phyloP scores from a whole-genome alignment of 108 stramenopile species.

The Fragilariopsis cylindrus region DNA sequence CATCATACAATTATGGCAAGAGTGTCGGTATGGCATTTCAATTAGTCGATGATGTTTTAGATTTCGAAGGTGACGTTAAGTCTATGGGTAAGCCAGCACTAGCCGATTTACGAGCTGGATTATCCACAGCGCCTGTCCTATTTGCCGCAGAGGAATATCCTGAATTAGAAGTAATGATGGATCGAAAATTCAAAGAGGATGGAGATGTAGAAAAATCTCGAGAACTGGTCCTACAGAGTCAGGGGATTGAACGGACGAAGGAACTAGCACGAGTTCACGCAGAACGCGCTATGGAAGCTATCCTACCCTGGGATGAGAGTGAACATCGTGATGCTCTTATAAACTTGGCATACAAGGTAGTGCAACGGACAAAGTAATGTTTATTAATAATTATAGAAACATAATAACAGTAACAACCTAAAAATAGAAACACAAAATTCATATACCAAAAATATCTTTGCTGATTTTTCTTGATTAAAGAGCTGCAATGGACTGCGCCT shows the following conservation, averaged over 20 bases:
- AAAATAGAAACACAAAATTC: no score
- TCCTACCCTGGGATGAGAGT: constrained; percentile 45
- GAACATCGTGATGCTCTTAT: constrained; percentile 73
- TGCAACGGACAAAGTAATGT: constrained; percentile 57
- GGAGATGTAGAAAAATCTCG: constrained; percentile 91
- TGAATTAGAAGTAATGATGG: constrained; percentile 71
- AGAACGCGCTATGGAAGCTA: constrained; percentile 88
- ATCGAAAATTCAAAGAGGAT: constrained; percentile 83
- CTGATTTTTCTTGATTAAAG: no score
- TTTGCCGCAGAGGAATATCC: constrained; percentile 89
- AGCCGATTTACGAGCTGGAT: constrained; percentile 90
- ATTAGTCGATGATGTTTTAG: constrained; percentile 97
- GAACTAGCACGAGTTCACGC: constrained; percentile 93
- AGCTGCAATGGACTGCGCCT: no score
- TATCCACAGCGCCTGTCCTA: constrained; percentile 96
- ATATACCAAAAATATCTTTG: no score
- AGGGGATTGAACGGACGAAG: constrained; percentile 84
- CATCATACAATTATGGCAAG: constrained; percentile 92
- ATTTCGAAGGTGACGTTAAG: constrained; percentile 88
- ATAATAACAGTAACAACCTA: no score
- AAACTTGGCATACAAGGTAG: constrained; percentile 78
- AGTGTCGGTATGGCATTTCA: constrained; percentile 98
- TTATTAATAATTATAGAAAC: background rate
- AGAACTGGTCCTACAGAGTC: constrained; percentile 56
- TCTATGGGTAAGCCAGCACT: constrained; percentile 94